Base-by-base conservation (phyloP, 331 rosid species). In the Spiraea crenata region DNA sequence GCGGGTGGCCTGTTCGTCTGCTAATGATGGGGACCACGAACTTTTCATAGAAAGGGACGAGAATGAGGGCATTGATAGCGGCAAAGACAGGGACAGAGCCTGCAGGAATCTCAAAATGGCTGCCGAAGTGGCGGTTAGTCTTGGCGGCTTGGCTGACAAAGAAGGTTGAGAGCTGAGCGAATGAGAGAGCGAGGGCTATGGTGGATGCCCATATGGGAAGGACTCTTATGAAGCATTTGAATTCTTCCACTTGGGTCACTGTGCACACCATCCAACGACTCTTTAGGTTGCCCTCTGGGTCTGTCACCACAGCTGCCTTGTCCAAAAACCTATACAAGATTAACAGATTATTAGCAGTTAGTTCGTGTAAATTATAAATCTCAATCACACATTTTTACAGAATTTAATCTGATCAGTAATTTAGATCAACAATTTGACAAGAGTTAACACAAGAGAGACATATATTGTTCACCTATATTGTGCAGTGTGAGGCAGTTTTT, bases 211-310 rank as follows among this genome's bases (percentile, higher is more conserved):
- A 88, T 9, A 85, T 45, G 2, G 90, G 93, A 4, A 83, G 84
- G 3, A 88, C 46, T 69, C 83, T 78, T 2, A 83, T 9, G 71
- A 88, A 75, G n/a, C 69, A 77, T 65, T 88, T 88, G 48, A 82
- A 76, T 39, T 88, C 93, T 58, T 88, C 90, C 0, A 83, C 90
- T 65, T 88, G 87, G 19, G 90, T 85, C 51, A 88, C 87, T 7
- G 90, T 88, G 74, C 85, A 83, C 16, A 79, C 37, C 17, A 52
- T 70, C 89, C 93, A 85, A 5, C 85, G 74, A 58, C 66, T 78
- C 17, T 31, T 71, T 51, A 1, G 57, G 42, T 19, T 57, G 49
- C 64, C 78, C 12, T 76, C 78, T 72, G 76, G 63, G 7, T 77
- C 72, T 9, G 50, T 71, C 11, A 81, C 52, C 3, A 74, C 73